Base-by-base conservation (phyloP, 2,329 filamentous ascomycete genomes). In the Ophiostoma tasmaniense region DNA sequence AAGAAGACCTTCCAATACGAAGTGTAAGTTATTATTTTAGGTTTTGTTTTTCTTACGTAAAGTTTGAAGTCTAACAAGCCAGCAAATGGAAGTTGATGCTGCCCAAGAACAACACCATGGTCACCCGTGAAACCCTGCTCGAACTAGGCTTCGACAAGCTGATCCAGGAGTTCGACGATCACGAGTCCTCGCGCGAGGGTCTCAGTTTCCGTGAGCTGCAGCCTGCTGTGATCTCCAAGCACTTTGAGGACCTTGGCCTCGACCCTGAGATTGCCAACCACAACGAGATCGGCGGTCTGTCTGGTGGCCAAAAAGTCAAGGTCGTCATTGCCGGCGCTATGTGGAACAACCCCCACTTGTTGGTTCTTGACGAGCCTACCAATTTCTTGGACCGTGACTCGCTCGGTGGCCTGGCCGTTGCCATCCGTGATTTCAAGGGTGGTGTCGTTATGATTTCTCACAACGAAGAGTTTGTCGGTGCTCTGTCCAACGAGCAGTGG, bases 1-100 rank as follows among this genome's bases (percentile, higher is more conserved):
- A 98, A 99, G 89, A 99, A 99, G 87, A 91, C 90, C 55, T 97
- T 96, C 87, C 93, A 97, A 84, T 98, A 98, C 77, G 94, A 98
- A 83, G 88, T 97, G 61, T 64, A 64, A 33, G 59, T 64, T 30
- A 28, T 13, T 11, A 5, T 55, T 13, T 10, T n/a, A n/a, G n/a
- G n/a, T n/a, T n/a, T n/a, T 22, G 6, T 13, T 25, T 10, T 20
- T 6, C 45, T 6, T n/a, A 7, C 6, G 25, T 64, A n/a, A 80
- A 33, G 8, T 33, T 4, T 72, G 17, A 17, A 45, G 33, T 20
- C 42, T 67, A 25, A 52, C n/a, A 71, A 89, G 87, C 22, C 30
- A 64, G 59, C 62, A 97, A 98, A 86, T 99, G 95, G 95, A 82
- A 89, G 72, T 85, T 87, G 73, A 87, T 92, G 80, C 84, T 98